These are phyloP conservation scores for Madurella mycetomatis DNA, from an alignment of 2,329 filamentous ascomycete species.

Conservation along the genomic window DNA sequence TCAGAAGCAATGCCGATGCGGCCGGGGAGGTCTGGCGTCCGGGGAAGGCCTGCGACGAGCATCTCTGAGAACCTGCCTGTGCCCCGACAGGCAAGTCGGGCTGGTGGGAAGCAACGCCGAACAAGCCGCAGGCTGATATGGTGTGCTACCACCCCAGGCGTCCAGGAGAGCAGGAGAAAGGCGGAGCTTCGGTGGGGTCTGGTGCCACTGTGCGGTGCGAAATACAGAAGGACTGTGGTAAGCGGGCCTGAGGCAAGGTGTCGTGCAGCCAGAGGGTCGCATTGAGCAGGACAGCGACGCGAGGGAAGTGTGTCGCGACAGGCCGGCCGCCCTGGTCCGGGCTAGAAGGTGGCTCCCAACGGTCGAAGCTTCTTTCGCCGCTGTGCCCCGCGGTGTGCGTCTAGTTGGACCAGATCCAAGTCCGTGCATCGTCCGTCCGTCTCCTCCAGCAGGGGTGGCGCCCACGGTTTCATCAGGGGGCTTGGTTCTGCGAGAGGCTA, in stretches of 20 bases:
- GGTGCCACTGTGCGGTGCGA: constrained; percentile 22
- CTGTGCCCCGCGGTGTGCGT: constrained; percentile 18
- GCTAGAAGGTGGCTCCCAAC: constrained; percentile 21
- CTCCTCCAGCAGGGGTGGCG: constrained; percentile 16
- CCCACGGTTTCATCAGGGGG: constrained; percentile 24
- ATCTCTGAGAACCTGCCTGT: constrained; percentile 6
- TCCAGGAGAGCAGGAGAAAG: constrained; percentile 13
- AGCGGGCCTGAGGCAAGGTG: constrained; percentile 23
- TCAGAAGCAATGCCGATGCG: constrained; percentile 22
- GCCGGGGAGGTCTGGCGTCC: constrained; percentile 12
- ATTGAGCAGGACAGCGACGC: constrained; percentile 20
- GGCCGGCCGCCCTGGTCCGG: constrained; percentile 14
- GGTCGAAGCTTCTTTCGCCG: constrained; percentile 22
- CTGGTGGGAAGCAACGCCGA: constrained; percentile 42
- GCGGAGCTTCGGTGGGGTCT: constrained; percentile 21
- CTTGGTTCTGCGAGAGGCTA: constrained; percentile 12
- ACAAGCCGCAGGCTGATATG: constrained; percentile 46
- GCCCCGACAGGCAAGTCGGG: constrained; percentile 19
- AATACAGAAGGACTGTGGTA: constrained; percentile 13
- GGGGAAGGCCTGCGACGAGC: constrained; percentile 16
- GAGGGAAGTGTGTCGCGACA: constrained; percentile 19
- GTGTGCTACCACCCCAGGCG: constrained; percentile 28
- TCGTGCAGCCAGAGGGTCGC: constrained; percentile 25
- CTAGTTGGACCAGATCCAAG: constrained; percentile 21
- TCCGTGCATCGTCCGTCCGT: constrained; percentile 19